A percentile compares a stretch with the other conserved stretches of the same genome.
phyloP scores from a whole-genome alignment of 257 asterid species.

The Nicotiana tomentosiformis region DNA sequence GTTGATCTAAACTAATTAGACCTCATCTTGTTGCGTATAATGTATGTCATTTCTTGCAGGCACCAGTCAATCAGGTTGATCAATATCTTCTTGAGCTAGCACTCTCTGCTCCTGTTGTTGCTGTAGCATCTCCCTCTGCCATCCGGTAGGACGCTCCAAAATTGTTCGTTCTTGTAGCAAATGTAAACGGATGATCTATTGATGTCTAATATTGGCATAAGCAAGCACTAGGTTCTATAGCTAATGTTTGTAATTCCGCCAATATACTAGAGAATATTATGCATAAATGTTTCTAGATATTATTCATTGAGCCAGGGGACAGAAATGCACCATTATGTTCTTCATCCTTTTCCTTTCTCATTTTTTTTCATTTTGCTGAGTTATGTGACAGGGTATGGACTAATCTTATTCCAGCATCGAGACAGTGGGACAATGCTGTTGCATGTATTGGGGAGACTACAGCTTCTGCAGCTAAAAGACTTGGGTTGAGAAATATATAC shows the following conservation, averaged over 20 bases:
- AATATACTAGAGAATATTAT: neutral
- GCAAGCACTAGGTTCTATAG: neutral
- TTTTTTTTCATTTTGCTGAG: neutral
- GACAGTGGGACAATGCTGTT: slow-evolving; percentile 49
- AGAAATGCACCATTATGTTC: neutral
- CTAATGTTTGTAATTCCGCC: neutral
- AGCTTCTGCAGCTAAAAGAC: slow-evolving; percentile 61
- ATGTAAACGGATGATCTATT: neutral
- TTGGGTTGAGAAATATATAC: slow-evolving; percentile 57
- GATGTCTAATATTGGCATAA: neutral
- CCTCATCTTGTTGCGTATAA: slow-evolving; percentile 1
- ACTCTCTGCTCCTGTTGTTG: slow-evolving; percentile 64
- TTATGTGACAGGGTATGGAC: slow-evolving; percentile 55
- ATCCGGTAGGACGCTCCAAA: slow-evolving; percentile 32
- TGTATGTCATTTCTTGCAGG: slow-evolving; percentile 29
- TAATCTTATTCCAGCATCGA: slow-evolving; percentile 44
- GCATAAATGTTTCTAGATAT: neutral
- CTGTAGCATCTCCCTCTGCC: slow-evolving; percentile 89
- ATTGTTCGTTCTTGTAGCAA: neutral
- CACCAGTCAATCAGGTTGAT: slow-evolving; percentile 50
- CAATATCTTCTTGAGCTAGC: slow-evolving; percentile 43
- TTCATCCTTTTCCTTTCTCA: neutral
- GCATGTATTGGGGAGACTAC: slow-evolving; percentile 93
- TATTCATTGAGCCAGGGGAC: neutral
- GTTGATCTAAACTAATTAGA: neutral